Evolutionary conservation across 1,139 yeast species (phyloP).

Genomic region (Hyphopichia fennica): DNA sequence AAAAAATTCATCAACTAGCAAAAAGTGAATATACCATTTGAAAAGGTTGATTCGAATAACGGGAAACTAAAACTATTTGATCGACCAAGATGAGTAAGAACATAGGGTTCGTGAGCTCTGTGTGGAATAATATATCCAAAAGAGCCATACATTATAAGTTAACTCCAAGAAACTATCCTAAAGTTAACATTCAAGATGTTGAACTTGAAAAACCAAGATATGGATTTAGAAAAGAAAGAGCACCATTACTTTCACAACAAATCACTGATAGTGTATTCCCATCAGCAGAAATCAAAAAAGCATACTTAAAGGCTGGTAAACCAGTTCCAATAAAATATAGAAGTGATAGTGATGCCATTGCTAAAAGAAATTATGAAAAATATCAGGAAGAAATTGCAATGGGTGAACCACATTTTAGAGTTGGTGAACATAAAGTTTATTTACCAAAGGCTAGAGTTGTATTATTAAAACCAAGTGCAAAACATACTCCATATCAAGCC

Average conservation of each 20-base stretch:
- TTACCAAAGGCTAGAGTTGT: conserved; percentile 84
- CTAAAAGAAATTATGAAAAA: conserved; percentile 39
- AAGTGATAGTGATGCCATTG: conserved; percentile 34
- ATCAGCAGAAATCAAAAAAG: conserved; percentile 33
- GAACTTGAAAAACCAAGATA: conserved; percentile 36
- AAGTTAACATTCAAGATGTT: conserved; percentile 41
- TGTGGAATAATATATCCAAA: conserved; percentile 9
- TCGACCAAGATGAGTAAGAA: neutral
- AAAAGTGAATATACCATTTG: too few relatives aligned
- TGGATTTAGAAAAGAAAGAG: conserved; percentile 42
- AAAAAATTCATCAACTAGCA: neutral
- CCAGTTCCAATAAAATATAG: conserved; percentile 45
- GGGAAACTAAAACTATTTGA: too few relatives aligned
- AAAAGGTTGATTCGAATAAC: too few relatives aligned
- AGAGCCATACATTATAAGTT: conserved; percentile 37
- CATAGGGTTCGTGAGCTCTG: conserved; percentile 9
- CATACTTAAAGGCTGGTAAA: conserved; percentile 39
- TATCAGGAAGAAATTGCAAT: conserved; percentile 58
- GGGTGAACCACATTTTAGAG: conserved; percentile 75
- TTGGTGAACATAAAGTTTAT: conserved; percentile 71
- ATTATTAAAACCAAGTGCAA: conserved; percentile 83
- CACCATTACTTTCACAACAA: conserved; percentile 41
- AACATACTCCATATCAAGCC: conserved; percentile 94
- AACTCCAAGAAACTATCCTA: conserved; percentile 35
- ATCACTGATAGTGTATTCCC: conserved; percentile 45